Conservation (phyloP, 768 basidiomycete species). For the Suillus occidentalis region DNA sequence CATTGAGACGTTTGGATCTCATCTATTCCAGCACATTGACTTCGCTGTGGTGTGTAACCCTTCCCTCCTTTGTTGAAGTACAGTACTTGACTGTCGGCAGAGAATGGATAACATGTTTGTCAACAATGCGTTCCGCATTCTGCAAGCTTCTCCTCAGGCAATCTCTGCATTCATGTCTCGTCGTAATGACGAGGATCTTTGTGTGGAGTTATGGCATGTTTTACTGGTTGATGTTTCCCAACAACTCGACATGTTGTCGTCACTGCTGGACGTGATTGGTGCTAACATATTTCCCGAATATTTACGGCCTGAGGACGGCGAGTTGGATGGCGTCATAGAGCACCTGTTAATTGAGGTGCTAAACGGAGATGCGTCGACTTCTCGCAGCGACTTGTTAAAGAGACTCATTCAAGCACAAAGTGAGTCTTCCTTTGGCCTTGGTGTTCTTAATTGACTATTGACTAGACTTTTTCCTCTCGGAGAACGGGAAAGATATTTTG, state of each 20-base stretch:
- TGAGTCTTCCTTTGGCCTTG: constrained; percentile 18
- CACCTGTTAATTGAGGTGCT: constrained; percentile 41
- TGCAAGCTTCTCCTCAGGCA: constrained; percentile 37
- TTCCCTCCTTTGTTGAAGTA: not conserved
- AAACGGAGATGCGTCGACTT: constrained; percentile 21
- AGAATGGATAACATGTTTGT: constrained; percentile 45
- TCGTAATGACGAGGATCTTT: constrained; percentile 33
- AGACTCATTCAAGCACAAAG: constrained; percentile 43
- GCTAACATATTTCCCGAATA: constrained; percentile 41
- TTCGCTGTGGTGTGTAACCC: constrained; percentile 45
- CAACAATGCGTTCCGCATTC: constrained; percentile 38
- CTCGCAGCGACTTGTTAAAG: constrained; percentile 34
- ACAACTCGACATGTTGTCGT: constrained; percentile 30
- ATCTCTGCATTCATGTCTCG: constrained; percentile 20
- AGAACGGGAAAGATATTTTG: constrained; percentile 33
- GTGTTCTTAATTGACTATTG: not conserved
- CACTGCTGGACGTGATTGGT: constrained; percentile 44
- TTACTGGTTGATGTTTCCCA: constrained; percentile 45
- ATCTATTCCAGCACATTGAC: constrained; percentile 44
- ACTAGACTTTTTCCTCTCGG: constrained; percentile 30
- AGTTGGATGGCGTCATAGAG: constrained; percentile 47
- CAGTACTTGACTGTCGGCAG: constrained; percentile 29
- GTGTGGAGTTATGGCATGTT: constrained; percentile 45
- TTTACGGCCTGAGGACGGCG: constrained; percentile 42
- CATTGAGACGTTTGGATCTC: constrained; percentile 51